phyloP scores from a whole-genome alignment of 2,329 filamentous ascomycete genomes.

The Clonostachys rhizophaga region DNA sequence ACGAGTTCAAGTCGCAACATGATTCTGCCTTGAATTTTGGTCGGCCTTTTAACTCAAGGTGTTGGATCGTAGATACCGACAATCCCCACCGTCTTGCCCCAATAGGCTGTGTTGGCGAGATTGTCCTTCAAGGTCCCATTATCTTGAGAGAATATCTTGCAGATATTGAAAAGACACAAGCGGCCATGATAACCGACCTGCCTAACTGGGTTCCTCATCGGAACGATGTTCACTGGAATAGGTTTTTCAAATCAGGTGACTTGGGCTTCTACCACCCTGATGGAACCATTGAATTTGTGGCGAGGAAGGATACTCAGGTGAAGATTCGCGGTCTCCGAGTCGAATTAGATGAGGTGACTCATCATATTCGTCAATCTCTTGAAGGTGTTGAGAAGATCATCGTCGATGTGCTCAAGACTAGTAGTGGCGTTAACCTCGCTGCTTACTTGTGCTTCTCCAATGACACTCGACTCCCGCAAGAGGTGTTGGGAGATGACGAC shows the following conservation, averaged over 20 bases:
- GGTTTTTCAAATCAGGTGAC: not conserved
- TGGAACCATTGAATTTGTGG: conserved; percentile 1
- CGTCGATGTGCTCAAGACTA: not conserved
- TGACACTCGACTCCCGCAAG: not conserved
- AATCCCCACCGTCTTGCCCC: conserved; percentile 3
- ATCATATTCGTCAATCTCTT: not conserved
- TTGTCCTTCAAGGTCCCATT: conserved; percentile 17
- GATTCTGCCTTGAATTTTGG: conserved; percentile 3
- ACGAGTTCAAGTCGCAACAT: not conserved
- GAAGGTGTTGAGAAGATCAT: not conserved
- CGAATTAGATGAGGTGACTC: not conserved
- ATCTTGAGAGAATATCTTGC: conserved; percentile 44
- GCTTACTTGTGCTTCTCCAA: not conserved
- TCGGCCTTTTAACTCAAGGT: conserved; percentile 2
- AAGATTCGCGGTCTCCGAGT: conserved; percentile 2
- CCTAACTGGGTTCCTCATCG: not conserved
- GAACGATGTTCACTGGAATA: not conserved
- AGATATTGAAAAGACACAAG: conserved; percentile 15
- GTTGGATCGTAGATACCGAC: conserved; percentile 5
- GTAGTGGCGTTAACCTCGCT: not conserved
- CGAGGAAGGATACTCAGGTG: conserved; percentile 1
- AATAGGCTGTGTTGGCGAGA: conserved; percentile 6
- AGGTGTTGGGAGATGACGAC: not conserved
- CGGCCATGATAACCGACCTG: not conserved
- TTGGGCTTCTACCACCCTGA: not conserved